Conservation (phyloP, 768 basidiomycete species). For the Ramaria sp. region DNA sequence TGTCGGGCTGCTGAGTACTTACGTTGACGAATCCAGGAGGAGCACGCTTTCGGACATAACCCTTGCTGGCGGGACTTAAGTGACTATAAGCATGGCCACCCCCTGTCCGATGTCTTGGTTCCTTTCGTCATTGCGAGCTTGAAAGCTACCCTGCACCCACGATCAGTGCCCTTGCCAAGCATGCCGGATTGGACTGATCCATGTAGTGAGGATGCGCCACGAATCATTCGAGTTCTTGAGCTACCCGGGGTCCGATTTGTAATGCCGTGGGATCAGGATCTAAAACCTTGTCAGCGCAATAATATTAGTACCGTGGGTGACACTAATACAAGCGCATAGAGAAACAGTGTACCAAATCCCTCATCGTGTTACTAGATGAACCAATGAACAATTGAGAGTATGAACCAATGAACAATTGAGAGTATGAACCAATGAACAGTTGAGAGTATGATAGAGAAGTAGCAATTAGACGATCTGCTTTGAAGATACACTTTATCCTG, state of each 20-base stretch:
- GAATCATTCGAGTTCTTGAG: not conserved
- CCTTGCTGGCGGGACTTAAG: not conserved
- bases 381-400: not conserved
- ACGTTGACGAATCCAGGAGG: conserved; percentile 43
- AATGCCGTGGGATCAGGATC: not conserved
- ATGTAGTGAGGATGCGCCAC: not conserved
- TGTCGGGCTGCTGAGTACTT: conserved; percentile 55
- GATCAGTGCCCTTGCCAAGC: not conserved
- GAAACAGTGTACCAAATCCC: not conserved
- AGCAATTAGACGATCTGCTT: not conserved
- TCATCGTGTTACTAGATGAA: not conserved
- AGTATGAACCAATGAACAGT: not conserved
- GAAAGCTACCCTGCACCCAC: not conserved
- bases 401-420: not conserved
- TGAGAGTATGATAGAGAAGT: not conserved
- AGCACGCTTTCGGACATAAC: not conserved
- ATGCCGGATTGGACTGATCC: no score
- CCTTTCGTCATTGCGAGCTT: not conserved
- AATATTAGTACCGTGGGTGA: not conserved
- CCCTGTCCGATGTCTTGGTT: no score
- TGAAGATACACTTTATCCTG: not conserved
- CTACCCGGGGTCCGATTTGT: not conserved
- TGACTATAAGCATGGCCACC: not conserved
- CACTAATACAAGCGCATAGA: no score
- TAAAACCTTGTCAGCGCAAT: not conserved